phyloP scores from a whole-genome alignment of 75 land plant genomes.

The Pinus albicaulis region DNA sequence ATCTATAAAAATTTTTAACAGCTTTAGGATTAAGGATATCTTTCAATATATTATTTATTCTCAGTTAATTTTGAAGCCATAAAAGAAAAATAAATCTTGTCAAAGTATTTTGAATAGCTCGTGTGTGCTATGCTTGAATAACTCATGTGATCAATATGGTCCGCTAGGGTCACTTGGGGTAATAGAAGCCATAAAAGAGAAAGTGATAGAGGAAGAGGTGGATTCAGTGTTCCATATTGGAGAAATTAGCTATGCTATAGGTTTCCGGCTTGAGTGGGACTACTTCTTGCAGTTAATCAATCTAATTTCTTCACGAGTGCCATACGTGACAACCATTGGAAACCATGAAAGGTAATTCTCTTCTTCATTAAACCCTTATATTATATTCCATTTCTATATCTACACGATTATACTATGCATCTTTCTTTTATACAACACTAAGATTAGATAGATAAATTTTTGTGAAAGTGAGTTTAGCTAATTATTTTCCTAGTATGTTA shows the following conservation, averaged over 20 bases:
- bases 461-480: background rate
- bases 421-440: too few relatives aligned
- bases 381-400: background rate
- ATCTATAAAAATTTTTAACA: too few relatives aligned
- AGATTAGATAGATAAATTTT: too few relatives aligned
- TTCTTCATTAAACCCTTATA: too few relatives aligned
- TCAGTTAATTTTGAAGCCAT: too few relatives aligned
- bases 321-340: slow-evolving; percentile 82
- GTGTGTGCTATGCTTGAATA: background rate
- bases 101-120: too few relatives aligned
- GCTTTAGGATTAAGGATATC: too few relatives aligned
- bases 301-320: slow-evolving; percentile 62
- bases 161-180: slow-evolving; percentile 77
- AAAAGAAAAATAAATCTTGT: too few relatives aligned
- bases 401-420: background rate
- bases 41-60: too few relatives aligned
- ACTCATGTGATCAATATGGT: too few relatives aligned
- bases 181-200: slow-evolving; percentile 46
- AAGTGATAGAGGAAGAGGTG: slow-evolving; percentile 37
- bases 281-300: slow-evolving; percentile 60
- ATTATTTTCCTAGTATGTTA: background rate
- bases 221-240: slow-evolving; percentile 83
- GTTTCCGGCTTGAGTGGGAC: slow-evolving; percentile 91
- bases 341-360: slow-evolving; percentile 78
- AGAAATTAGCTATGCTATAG: slow-evolving; percentile 93